Conservation (phyloP, 495 filamentous ascomycete genomes). For the Aspergillus sclerotiicarbonarius region DNA sequence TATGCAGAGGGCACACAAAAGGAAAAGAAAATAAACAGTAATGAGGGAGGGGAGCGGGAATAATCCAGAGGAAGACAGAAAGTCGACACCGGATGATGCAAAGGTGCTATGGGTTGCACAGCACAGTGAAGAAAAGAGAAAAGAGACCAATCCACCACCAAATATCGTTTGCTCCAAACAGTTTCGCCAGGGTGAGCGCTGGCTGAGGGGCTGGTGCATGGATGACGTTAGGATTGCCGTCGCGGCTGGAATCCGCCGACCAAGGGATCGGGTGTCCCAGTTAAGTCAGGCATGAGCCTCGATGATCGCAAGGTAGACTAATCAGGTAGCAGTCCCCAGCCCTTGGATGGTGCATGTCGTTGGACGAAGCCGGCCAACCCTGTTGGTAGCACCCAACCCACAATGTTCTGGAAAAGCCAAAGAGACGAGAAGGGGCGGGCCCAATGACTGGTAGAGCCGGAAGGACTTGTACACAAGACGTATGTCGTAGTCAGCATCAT, state of each 20-base stretch:
- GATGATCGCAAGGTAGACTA: conserved; percentile 1
- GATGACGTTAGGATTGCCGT: conserved; percentile 8
- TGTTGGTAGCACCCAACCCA: conserved; percentile 12
- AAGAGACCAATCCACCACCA: neutral
- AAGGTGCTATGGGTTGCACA: neutral
- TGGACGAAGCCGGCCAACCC: conserved; percentile 10
- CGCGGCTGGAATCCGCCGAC: neutral
- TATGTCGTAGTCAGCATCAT: conserved; percentile 1
- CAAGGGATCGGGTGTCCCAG: neutral
- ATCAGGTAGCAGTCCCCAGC: neutral
- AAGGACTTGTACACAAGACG: conserved; percentile 20
- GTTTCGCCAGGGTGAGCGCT: neutral
- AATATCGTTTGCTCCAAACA: neutral
- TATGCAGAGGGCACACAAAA: neutral
- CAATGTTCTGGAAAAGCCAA: conserved; percentile 20
- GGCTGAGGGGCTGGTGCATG: neutral
- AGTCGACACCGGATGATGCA: neutral
- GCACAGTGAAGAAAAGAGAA: neutral
- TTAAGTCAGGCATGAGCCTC: conserved; percentile 13
- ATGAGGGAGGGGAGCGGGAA: neutral
- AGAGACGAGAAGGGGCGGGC: conserved; percentile 6
- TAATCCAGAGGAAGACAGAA: neutral
- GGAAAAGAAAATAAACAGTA: neutral
- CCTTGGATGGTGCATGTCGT: conserved; percentile 1
- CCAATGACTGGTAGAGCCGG: conserved; percentile 26